Conservation (phyloP, 2,329 filamentous ascomycete genomes). For the Metarhizium humberi region DNA sequence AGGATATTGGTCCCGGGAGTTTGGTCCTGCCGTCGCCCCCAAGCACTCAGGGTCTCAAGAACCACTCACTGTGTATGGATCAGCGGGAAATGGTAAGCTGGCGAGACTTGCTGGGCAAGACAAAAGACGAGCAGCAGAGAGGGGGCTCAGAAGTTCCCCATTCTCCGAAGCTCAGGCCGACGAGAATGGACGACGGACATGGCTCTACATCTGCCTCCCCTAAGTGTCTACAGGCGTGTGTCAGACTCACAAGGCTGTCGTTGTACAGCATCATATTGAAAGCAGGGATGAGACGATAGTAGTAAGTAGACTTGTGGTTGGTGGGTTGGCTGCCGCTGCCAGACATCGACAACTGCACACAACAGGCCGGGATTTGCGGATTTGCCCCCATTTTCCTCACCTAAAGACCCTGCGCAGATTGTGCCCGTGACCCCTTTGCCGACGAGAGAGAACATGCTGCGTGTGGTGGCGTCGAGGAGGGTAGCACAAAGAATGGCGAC, state of each 20-base stretch:
- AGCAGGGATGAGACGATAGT: background rate
- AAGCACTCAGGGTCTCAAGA: background rate
- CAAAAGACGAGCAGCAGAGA: background rate
- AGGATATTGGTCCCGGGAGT: background rate
- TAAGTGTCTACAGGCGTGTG: too few species aligned
- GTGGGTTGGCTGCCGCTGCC: constrained; percentile 1
- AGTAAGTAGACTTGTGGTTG: background rate
- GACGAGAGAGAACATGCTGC: background rate
- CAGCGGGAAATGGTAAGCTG: too few species aligned
- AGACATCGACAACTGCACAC: background rate
- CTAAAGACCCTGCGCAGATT: background rate
- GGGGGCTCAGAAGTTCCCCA: background rate
- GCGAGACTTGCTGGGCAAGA: too few species aligned
- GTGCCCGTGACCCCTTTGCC: too few species aligned
- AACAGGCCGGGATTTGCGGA: background rate
- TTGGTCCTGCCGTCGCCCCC: background rate
- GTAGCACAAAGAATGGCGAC: background rate
- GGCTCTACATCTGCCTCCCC: background rate
- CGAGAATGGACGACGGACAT: too few species aligned
- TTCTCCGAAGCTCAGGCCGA: background rate
- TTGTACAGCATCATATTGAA: background rate
- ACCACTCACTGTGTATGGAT: background rate
- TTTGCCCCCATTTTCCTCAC: background rate
- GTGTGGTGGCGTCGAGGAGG: background rate
- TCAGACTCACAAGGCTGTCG: background rate